phyloP scores from a whole-genome alignment of 148 eudicot genomes.

The Rhododendron vialii region DNA sequence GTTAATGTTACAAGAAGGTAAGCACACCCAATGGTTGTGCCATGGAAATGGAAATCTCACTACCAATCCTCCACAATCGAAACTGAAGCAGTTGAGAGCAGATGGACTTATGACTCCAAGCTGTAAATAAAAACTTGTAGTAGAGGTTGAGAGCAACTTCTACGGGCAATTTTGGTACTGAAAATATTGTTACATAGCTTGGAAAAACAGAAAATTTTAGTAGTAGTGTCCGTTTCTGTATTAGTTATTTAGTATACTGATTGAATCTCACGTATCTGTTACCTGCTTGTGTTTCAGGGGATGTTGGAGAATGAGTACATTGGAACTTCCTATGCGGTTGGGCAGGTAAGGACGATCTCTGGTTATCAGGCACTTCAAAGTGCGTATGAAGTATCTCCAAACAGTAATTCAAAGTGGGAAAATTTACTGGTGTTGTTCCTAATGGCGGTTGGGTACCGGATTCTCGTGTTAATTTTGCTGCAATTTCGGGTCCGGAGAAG shows the following conservation, averaged over 20 bases:
- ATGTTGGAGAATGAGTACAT: conserved; percentile 85
- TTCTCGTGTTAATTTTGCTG: conserved; percentile 61
- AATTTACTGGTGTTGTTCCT: conserved; percentile 72
- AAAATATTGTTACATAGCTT: background rate
- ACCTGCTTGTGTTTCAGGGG: conserved; percentile 47
- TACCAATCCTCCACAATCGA: background rate
- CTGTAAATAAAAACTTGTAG: background rate
- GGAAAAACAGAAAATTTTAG: background rate
- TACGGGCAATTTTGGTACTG: background rate
- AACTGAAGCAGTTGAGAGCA: background rate
- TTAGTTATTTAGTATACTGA: too few species aligned
- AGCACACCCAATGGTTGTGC: background rate
- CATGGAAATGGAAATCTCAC: background rate
- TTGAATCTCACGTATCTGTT: background rate
- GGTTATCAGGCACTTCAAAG: conserved; percentile 83
- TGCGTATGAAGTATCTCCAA: conserved; percentile 60
- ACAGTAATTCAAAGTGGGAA: conserved; percentile 63
- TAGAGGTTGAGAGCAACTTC: background rate
- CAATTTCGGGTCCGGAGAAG: conserved; percentile 41
- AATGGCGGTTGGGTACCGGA: conserved; percentile 77
- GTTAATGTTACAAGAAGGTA: background rate
- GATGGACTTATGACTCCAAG: background rate
- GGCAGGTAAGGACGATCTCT: conserved; percentile 73
- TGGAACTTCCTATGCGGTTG: conserved; percentile 72
- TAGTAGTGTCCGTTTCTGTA: background rate